These are phyloP conservation scores for Trypanosoma scelopori DNA, from an alignment of 208 protist genomes.

Conservation along the genomic window DNA sequence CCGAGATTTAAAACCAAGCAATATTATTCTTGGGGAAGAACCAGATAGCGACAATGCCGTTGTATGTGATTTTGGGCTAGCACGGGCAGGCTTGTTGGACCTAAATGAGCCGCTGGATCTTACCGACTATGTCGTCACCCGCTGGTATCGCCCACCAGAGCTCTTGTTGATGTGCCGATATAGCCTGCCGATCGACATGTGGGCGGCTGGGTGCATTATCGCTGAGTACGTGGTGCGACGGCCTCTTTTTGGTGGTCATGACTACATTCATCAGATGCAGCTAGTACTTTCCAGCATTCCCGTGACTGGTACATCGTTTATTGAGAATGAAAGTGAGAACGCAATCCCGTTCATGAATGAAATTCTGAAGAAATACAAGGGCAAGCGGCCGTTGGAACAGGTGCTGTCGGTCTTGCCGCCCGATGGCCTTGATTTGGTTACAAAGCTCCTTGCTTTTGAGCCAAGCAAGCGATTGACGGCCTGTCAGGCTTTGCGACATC, in stretches of 20 bases:
- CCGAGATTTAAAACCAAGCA: slow-evolving; percentile 96
- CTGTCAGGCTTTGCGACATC: slow-evolving; percentile 75
- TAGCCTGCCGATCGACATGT: slow-evolving; percentile 96
- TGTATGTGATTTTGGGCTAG: slow-evolving; percentile 94
- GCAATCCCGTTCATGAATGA: slow-evolving; percentile 67
- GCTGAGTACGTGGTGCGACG: slow-evolving; percentile 94
- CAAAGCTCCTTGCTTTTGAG: slow-evolving; percentile 91
- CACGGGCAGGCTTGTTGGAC: slow-evolving; percentile 67
- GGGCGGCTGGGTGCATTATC: slow-evolving; percentile 99
- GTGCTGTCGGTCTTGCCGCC: slow-evolving; percentile 52
- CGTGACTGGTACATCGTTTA: slow-evolving; percentile 67
- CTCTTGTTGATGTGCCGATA: slow-evolving; percentile 96
- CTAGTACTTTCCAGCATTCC: slow-evolving; percentile 80
- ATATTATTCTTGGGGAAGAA: slow-evolving; percentile 91
- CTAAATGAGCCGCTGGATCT: slow-evolving; percentile 81
- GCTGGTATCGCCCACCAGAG: slow-evolving; percentile 99
- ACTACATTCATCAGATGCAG: slow-evolving; percentile 91
- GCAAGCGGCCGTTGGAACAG: slow-evolving; percentile 51
- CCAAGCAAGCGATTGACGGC: slow-evolving; percentile 90
- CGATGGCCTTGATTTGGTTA: slow-evolving; percentile 85
- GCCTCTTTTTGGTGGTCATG: slow-evolving; percentile 82
- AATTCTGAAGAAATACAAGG: slow-evolving; percentile 67
- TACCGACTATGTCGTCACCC: slow-evolving; percentile 97
- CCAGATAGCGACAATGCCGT: slow-evolving; percentile 80
- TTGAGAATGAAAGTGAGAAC: slow-evolving; percentile 43